Base-by-base conservation (phyloP, 495 filamentous ascomycete species). In the Daldinia grandis region DNA sequence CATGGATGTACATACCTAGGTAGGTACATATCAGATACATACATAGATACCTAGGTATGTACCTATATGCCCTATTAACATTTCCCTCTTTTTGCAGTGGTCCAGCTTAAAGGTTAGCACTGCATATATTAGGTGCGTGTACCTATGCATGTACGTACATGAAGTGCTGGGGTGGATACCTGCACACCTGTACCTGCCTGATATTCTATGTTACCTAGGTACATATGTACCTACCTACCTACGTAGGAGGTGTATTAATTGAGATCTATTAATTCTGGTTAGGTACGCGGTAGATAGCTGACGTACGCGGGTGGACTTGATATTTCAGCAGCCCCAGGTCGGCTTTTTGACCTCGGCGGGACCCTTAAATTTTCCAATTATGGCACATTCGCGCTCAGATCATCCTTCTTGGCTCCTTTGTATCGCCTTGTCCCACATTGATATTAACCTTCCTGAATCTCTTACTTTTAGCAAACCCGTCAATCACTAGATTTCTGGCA, bases 381-480 rank as follows among this genome's bases (percentile, higher is more conserved):
- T 68, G 64, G 64, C 55, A 64, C 25, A 60, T 1, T 57, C 10
- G 24, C 21, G 54, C 53, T 64, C 40, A 50, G 38, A 68, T 67
- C 69, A 35, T 35, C 33, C 25, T 12, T 59, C 68, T 55, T 54
- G 8, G 60, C 55, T 69, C 60, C 59, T 63, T 63, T 66, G 62
- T 68, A 9, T 40, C 44, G 58, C 42, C 59, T 62, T 69, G 67
- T 69, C 61, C 67, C 67, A 64, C 67, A 49, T 69, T 19, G 61
- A 59, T 69, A 69, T 69, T 64, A 69, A 69, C 67, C 61, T 55
- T 69, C 61, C 67, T 37, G 53, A 60, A 63, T 60, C 60, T 56
- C 59, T 64, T 51, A 47, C 33, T 30, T 38, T 50, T 58, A 58
- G 35, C 27, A 44, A 35, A 57, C 60, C 59, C 64, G 57, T 68